These are phyloP conservation scores for Rubus parviflorus DNA, from an alignment of 306 rosid genomes.

Conservation along the genomic window DNA sequence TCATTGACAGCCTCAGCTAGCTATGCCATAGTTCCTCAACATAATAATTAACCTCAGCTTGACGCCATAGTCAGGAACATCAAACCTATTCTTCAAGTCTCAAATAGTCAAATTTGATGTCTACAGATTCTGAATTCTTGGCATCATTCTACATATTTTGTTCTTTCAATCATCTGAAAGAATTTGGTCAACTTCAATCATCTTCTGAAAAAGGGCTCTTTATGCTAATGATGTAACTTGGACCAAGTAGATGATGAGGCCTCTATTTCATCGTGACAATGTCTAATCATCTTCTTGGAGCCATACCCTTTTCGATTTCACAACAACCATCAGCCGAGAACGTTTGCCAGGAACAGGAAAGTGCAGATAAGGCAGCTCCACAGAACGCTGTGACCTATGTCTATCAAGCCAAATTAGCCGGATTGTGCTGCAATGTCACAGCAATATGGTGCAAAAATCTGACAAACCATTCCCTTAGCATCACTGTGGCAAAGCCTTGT, in stretches of 20 bases:
- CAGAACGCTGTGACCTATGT: conserved; percentile 34
- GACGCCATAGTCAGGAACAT: neutral
- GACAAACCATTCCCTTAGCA: conserved; percentile 39
- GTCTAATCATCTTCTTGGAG: conserved; percentile 26
- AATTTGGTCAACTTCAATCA: neutral
- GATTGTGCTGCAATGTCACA: conserved; percentile 23
- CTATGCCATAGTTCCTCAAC: conserved; percentile 22
- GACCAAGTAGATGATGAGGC: neutral
- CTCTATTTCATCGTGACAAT: conserved; percentile 10
- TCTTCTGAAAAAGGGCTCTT: neutral
- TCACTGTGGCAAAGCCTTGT: conserved; percentile 35
- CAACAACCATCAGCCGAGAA: conserved; percentile 28
- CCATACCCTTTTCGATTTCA: conserved; percentile 28
- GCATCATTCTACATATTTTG: neutral
- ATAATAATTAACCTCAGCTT: conserved; percentile 22
- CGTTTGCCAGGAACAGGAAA: conserved; percentile 6
- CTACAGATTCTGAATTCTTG: conserved; percentile 2
- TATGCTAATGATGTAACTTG: neutral
- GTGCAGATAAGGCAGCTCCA: conserved; percentile 13
- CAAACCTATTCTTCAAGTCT: conserved; percentile 9
- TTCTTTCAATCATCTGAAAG: neutral
- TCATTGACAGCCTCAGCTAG: conserved; percentile 32
- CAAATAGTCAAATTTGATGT: neutral
- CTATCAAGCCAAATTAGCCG: conserved; percentile 46
- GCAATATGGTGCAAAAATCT: conserved; percentile 52